Percentiles rank a stretch among this genome's conserved stretches.
These are phyloP conservation scores for Suillus subluteus DNA, from an alignment of 768 basidiomycete genomes.

Conservation along the genomic window DNA sequence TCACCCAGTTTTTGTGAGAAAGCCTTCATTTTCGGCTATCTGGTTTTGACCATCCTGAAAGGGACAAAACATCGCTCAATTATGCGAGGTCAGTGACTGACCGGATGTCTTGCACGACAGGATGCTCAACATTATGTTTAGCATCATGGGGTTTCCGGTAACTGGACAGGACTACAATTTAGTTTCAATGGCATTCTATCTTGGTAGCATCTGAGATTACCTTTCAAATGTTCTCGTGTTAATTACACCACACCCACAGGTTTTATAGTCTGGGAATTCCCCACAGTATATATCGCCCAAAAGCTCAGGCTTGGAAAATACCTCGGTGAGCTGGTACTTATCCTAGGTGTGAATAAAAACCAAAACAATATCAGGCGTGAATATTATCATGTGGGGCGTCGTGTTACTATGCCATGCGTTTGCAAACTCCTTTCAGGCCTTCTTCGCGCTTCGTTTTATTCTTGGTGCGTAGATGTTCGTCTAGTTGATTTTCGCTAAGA, in stretches of 20 bases:
- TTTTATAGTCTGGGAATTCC: conserved; percentile 42
- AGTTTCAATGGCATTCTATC: conserved; percentile 62
- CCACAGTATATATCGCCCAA: conserved; percentile 44
- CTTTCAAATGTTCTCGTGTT: background rate
- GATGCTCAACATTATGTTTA: conserved; percentile 12
- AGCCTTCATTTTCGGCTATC: background rate
- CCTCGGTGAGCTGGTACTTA: conserved; percentile 30
- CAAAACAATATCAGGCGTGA: conserved; percentile 27
- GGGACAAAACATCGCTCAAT: conserved; percentile 46
- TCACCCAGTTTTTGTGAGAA: conserved; percentile 41
- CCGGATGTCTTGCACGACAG: background rate
- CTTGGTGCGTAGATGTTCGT: conserved; percentile 29
- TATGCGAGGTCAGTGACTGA: conserved; percentile 38
- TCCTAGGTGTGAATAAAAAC: background rate
- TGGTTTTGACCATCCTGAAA: conserved; percentile 12
- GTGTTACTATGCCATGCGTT: conserved; percentile 40
- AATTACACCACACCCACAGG: conserved; percentile 20
- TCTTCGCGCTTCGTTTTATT: conserved; percentile 44
- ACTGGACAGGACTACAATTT: conserved; percentile 56
- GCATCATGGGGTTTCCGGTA: conserved; percentile 36
- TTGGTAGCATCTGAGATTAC: conserved; percentile 39
- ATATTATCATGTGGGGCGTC: conserved; percentile 45
- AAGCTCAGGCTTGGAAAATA: conserved; percentile 41
- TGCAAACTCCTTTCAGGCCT: conserved; percentile 36
- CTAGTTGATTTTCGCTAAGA: background rate